A percentile compares a stretch with the other conserved stretches of the same genome.
These are phyloP conservation scores for Mucor saturninus DNA, from an alignment of 371 early-diverging fungal genomes.

Conservation along the genomic window DNA sequence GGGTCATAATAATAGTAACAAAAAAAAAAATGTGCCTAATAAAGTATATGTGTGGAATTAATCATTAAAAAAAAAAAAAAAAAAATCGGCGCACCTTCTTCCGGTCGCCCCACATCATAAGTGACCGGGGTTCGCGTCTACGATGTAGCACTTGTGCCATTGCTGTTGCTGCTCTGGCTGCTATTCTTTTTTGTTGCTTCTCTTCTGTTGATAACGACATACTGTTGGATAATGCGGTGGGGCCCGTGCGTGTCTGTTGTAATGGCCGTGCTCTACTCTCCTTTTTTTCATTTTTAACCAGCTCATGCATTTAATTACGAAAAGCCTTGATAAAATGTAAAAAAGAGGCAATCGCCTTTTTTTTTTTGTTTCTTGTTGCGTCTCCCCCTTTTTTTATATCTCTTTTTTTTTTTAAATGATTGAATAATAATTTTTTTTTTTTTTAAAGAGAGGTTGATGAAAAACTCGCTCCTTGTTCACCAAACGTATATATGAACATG, in stretches of 20 bases:
- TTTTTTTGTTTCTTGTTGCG: constrained; percentile 7
- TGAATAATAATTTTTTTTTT: background rate
- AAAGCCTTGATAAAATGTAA: background rate
- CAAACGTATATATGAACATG: constrained; percentile 7
- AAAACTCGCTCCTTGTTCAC: constrained; percentile 3
- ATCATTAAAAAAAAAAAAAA: constrained; percentile 12
- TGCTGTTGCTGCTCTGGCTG: constrained; percentile 43
- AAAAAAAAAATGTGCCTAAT: background rate
- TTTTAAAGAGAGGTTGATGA: background rate
- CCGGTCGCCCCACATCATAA: constrained; percentile 45
- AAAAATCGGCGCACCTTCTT: constrained; percentile 39
- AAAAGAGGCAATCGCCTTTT: constrained; percentile 7
- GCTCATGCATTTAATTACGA: constrained; percentile 33
- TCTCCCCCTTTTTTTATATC: too few species aligned
- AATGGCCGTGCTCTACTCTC: constrained; percentile 33
- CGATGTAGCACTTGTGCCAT: constrained; percentile 45
- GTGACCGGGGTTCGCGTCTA: constrained; percentile 38
- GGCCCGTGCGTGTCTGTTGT: constrained; percentile 45
- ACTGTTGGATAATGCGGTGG: constrained; percentile 24
- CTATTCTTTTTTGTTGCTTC: constrained; percentile 40
- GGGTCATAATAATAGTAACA: constrained; percentile 9
- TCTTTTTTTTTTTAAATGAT: background rate
- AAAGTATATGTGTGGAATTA: background rate
- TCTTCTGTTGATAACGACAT: constrained; percentile 20
- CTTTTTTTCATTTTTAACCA: constrained; percentile 38